phyloP scores from a whole-genome alignment of 352 stramenopile genomes.

The Globisporangium echinulatum region DNA sequence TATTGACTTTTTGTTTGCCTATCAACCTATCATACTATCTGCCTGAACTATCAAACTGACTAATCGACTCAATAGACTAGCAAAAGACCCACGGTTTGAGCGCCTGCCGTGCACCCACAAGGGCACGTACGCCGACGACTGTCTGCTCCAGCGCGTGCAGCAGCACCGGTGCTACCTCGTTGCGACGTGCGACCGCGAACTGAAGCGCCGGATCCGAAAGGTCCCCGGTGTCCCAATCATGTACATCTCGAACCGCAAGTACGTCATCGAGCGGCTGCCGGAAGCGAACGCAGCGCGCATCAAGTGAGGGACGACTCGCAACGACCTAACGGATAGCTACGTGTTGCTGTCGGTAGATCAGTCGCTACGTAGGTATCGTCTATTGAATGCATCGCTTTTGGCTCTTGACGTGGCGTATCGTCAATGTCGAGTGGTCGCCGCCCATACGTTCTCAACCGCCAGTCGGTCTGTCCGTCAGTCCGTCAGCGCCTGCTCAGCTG shows the following conservation, averaged over 20 bases:
- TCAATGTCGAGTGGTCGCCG: too few relatives aligned
- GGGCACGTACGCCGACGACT: constrained; percentile 99
- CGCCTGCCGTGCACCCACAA: constrained; percentile 97
- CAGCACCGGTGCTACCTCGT: constrained; percentile 99
- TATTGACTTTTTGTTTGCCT: neutral
- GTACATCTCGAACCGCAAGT: constrained; percentile 99
- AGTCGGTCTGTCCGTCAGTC: too few relatives aligned
- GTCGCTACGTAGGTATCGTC: too few relatives aligned
- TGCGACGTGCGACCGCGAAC: constrained; percentile 98
- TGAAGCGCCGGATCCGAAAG: constrained; percentile 98
- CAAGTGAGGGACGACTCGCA: constrained; percentile 39
- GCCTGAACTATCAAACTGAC: neutral
- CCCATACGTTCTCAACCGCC: too few relatives aligned
- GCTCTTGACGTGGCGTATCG: too few relatives aligned
- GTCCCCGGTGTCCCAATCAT: constrained; percentile 99
- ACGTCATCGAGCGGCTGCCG: constrained; percentile 98
- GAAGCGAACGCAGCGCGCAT: constrained; percentile 92
- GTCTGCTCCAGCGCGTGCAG: constrained; percentile 88
- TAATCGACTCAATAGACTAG: constrained; percentile 42
- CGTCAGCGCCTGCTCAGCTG: too few relatives aligned
- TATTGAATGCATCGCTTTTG: too few relatives aligned
- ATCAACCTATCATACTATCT: neutral
- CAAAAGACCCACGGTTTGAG: constrained; percentile 98
- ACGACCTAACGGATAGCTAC: neutral
- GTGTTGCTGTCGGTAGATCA: constrained; percentile 5